Conservation (phyloP, 176 grass and related monocot genomes). For the Saccharum spontaneum region DNA sequence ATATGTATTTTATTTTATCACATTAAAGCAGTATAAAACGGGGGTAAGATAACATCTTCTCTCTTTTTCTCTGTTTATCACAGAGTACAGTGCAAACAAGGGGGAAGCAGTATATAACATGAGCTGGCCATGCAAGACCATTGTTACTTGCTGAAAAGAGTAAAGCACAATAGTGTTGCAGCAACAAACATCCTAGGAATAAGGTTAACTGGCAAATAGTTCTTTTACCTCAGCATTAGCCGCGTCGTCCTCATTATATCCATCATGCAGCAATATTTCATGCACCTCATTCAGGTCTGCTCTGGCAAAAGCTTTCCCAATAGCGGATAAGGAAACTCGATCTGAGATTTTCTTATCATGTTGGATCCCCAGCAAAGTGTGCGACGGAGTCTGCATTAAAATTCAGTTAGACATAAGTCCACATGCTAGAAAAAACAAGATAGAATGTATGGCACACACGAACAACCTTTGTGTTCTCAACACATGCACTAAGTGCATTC, state of each 20-base stretch:
- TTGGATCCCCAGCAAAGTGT: constrained; percentile 58
- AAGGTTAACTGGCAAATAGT: neutral
- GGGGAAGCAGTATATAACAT: neutral
- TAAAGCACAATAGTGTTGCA: neutral
- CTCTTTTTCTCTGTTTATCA: neutral
- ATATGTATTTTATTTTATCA: constrained; percentile 3
- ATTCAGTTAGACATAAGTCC: neutral
- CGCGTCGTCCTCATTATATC: constrained; percentile 64
- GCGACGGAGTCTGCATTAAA: constrained; percentile 56
- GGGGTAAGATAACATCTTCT: neutral
- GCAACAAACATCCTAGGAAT: neutral
- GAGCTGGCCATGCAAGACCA: neutral
- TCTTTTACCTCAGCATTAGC: constrained; percentile 56
- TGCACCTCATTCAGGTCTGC: constrained; percentile 58
- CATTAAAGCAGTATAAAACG: neutral
- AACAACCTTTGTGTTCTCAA: neutral
- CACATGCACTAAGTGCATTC: constrained; percentile 8
- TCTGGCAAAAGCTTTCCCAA: constrained; percentile 64
- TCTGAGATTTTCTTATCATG: constrained; percentile 28
- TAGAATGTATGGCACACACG: constrained; percentile 13
- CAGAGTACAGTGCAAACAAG: neutral
- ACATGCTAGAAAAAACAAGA: neutral
- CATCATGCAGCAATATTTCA: constrained; percentile 59
- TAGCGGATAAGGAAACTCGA: constrained; percentile 46
- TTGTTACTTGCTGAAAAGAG: neutral